Evolutionary conservation across 768 basidiomycete genomes (phyloP), one percentile per base, ranked within the genome.

Genomic region (Pisolithus tinctorius): DNA sequence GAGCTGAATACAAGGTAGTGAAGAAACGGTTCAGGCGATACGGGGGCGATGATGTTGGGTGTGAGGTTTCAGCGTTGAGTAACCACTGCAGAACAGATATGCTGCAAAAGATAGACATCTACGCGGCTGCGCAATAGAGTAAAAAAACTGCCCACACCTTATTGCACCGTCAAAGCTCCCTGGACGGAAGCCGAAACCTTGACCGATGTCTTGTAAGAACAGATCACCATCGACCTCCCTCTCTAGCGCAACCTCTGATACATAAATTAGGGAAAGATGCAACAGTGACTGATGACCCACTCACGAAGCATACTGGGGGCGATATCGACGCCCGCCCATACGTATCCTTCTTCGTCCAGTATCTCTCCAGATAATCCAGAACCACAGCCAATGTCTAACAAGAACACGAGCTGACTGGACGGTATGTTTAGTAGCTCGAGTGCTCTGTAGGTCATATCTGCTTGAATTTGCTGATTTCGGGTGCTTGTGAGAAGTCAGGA

Each of bases 51-150:
- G 90, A 94, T 44, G 84, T 92, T 51, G 81, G 88, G 63, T 84
- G 86, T 5, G 92, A 85, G 27, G 93, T 88, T 67, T 98, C 96
- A 25, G 95, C 94, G 67, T 97, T 99, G 52, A 97, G 77, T 3
- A 99, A 76, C 96, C 96, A 99, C 71, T 99, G 96, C 5, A 99
- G 74, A n/a, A 97, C 95, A 25, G 96, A 99, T 61, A 99, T 88
- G 63, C 95, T 98, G 62, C 16, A n/a, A 42, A 17, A 36, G 40
- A 38, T 45, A 36, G 29, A 45, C 34, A 30, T 42, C 49, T 25
- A 36, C 34, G 26, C 39, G 37, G 36, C 7, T 26, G 27, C 29
- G n/a, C 14, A 23, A 34, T 11, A 34, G 5, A 34, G 11, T 11
- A 14, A 3, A 17, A 8, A 31, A 26, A 58, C 14, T 31, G 36